phyloP scores from a whole-genome alignment of 257 asterid genomes.

The Buddleja alternifolia region DNA sequence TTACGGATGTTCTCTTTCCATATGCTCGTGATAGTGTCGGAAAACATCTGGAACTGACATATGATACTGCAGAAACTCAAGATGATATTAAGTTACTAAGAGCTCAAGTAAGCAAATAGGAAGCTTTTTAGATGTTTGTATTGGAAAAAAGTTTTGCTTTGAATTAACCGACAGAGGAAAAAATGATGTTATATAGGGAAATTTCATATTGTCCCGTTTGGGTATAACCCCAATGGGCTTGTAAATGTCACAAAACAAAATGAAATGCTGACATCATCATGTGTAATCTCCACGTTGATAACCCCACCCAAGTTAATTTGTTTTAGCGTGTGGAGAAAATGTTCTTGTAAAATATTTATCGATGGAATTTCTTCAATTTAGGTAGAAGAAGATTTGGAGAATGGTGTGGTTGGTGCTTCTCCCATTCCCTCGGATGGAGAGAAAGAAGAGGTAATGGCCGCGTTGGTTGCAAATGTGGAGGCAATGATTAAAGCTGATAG shows the following conservation, averaged over 20 bases:
- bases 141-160: no score
- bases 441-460: constrained; percentile 74
- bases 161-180: no score
- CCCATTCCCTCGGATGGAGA: constrained; percentile 73
- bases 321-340: no score
- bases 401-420: constrained; percentile 73
- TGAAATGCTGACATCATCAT: no score
- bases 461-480: constrained; percentile 80
- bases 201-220: no score
- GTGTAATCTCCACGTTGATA: no score
- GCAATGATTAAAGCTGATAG: constrained; percentile 97
- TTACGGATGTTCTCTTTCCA: constrained; percentile 86
- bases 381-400: constrained; percentile 80
- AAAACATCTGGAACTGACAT: constrained; percentile 84
- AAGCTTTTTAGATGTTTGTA: no score
- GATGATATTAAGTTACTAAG: constrained; percentile 73
- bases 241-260: no score
- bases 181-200: no score
- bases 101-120: constrained; percentile 93
- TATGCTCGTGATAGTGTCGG: constrained; percentile 91
- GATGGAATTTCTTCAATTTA: constrained; percentile 40
- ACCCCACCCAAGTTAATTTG: no score
- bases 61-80: constrained; percentile 78
- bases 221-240: no score
- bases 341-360: no score